Base-by-base conservation (phyloP, 31 red algal genomes). In the Bonnemaisonia californica region DNA sequence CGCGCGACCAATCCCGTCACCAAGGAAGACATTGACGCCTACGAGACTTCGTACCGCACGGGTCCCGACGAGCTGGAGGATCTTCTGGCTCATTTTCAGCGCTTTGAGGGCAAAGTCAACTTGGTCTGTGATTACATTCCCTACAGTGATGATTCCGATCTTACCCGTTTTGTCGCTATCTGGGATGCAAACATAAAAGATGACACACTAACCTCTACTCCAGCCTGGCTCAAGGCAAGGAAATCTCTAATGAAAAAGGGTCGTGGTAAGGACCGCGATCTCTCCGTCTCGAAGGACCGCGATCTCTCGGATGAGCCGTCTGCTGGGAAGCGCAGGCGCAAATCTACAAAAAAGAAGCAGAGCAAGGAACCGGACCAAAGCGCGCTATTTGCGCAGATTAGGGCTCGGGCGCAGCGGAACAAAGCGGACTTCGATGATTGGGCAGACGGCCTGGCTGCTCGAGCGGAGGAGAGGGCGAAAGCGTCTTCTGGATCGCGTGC, bases 21-120 rank as follows among this genome's bases (percentile, higher is more conserved):
- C 28, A 54, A 79, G 39, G 81, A 95, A 45, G 86, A 91, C 39
- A 93, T 98, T 26, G 40, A 32, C 28, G 76, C 71, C 47, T 93
- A 93, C 55, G 89, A 93, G 62, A 39, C 3, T 2, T 76, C 33
- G 45, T 95, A 98, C 71, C 81, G 88, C 18, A 75, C 73, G 9
- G 80, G 79, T 5, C 64, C 71, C 2, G 92, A 95, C 62, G 96
- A 98, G 54, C 9, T 41, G 23, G 88, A 92, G 61, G 96, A 98
- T 73, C 70, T 98, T 30, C 19, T 74, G 3, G 36, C 79, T 16
- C 82, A 89, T 72, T 98, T 87, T 69, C 3, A 38, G 4, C 41
- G 83, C 26, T 87, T 95, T 54, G 57, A 83, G 7, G 96, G 96
- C 32, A 54, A 76, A 36, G 92, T 98, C 39, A 26, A 39, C 2